Evolutionary conservation across 495 filamentous ascomycete species (phyloP), one percentile per base, ranked within the genome.

Genomic region (Emericellopsis terricola): DNA sequence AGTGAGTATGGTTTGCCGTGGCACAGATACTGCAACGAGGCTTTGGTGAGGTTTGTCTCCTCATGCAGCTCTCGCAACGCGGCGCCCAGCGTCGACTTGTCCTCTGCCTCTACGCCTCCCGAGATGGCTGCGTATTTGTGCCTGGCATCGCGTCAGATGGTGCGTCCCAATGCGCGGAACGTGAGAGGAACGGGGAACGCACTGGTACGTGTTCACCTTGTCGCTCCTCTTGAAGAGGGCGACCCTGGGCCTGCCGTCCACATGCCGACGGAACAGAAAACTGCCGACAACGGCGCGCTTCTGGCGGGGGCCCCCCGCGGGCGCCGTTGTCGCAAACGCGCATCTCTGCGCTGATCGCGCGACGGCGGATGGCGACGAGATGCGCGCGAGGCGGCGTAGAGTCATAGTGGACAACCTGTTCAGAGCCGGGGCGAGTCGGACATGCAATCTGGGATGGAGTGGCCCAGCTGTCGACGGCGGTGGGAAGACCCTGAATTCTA

Each of bases 41-140:
- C 36, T 0, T 52, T 31, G 0, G 56, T 62, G 5, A 81, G 48
- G 0, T 49, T 55, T 0, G 75, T 79, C 43, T 79, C 75, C 51
- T 81, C 75, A 3, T 42, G 35, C 10, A 81, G 50, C 44, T 78
- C 73, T 15, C 75, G 65, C 58, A 65, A 68, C 29, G 76, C 76
- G 0, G 73, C 60, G 2, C 51, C 45, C 14, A 71, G 39, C 0
- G 73, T 64, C 7, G 47, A 53, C 1, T 49, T 37, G 41, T 79
- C 76, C 2, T 43, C 34, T 9, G 45, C 9, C 3, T 71, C 62
- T 39, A 81, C 68, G 29, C 51, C 60, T 23, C 76, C 76, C 2
- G 69, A 68, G n/a, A 76, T 71, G 0, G 71, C 63, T 3, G 65
- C 73, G 17, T 68, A 51, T 38, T 59, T 62, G 39, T 72, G 54